Conservation (phyloP, 495 filamentous ascomycete genomes). For the Jackrogersella minutella region DNA sequence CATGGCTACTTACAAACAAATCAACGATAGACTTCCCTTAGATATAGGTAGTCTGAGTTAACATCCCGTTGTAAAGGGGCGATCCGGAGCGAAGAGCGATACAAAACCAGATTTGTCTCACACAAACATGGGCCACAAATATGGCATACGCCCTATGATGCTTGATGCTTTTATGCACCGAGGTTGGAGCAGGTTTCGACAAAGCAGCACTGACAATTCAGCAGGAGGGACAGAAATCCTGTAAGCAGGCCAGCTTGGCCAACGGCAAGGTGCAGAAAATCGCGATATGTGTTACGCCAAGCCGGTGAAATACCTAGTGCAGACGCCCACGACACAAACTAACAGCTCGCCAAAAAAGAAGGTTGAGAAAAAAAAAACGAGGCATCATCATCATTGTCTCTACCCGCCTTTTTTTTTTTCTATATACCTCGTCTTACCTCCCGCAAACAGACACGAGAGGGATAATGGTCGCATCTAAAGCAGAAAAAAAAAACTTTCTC, state of each 20-base stretch:
- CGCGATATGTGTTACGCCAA: slow-evolving; percentile 41
- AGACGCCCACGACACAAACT: slow-evolving; percentile 27
- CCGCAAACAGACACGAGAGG: slow-evolving; percentile 34
- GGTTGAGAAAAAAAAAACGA: slow-evolving; percentile 24
- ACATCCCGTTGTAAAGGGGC: background rate
- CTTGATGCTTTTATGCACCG: background rate
- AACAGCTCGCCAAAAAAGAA: slow-evolving; percentile 18
- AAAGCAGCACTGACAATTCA: slow-evolving; percentile 2
- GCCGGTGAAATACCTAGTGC: slow-evolving; percentile 34
- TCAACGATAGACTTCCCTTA: background rate
- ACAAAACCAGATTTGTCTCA: background rate
- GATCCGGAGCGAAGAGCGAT: background rate
- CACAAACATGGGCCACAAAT: background rate
- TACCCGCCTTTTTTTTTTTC: background rate
- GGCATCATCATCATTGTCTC: slow-evolving; percentile 5
- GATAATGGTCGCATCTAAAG: slow-evolving; percentile 15
- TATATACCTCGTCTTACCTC: slow-evolving; percentile 32
- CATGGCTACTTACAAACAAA: background rate
- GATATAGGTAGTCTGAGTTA: background rate
- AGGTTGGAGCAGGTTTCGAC: background rate
- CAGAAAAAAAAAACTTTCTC: slow-evolving; percentile 14
- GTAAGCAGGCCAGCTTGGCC: slow-evolving; percentile 14
- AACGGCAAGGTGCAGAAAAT: slow-evolving; percentile 37
- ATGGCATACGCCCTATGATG: background rate
- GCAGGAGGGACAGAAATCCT: slow-evolving; percentile 5